phyloP scores from a whole-genome alignment of 495 filamentous ascomycete genomes.

The Penicillium mononematosum region DNA sequence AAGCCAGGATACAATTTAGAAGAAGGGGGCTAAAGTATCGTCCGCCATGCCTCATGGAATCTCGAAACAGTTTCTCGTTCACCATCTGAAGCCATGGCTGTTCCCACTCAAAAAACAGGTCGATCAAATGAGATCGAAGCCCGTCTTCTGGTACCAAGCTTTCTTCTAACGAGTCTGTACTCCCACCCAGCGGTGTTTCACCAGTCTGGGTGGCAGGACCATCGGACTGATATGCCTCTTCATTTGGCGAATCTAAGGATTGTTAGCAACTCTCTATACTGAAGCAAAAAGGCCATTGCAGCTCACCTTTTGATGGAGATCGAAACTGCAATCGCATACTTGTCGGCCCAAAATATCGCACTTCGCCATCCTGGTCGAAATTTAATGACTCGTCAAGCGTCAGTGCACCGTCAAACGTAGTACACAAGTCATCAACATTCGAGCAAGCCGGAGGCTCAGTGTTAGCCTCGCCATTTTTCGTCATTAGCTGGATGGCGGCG shows the following conservation, averaged over 20 bases:
- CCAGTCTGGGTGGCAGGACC: conserved; percentile 5
- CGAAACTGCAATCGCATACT: conserved; percentile 30
- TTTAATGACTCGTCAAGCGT: conserved; percentile 33
- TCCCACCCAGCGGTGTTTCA: neutral
- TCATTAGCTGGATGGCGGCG: conserved; percentile 22
- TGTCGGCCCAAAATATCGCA: conserved; percentile 33
- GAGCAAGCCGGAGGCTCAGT: conserved; percentile 4
- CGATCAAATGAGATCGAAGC: conserved; percentile 26
- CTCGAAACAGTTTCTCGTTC: conserved; percentile 68
- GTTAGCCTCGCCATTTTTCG: conserved; percentile 9
- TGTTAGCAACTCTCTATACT: conserved; percentile 6
- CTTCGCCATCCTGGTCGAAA: conserved; percentile 33
- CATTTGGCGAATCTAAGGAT: conserved; percentile 14
- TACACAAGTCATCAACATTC: conserved; percentile 25
- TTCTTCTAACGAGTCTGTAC: conserved; percentile 4
- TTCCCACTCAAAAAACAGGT: conserved; percentile 78
- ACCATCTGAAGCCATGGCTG: conserved; percentile 73
- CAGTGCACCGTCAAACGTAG: conserved; percentile 29
- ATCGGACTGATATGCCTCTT: conserved; percentile 16
- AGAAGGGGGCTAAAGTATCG: conserved; percentile 70
- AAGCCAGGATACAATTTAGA: conserved; percentile 70
- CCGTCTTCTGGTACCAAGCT: conserved; percentile 15
- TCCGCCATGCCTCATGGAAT: conserved; percentile 57
- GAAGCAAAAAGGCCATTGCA: neutral
- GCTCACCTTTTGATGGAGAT: conserved; percentile 18